A percentile compares a stretch with the other conserved stretches of the same genome.
These are phyloP conservation scores for Parafenestella ontariensis DNA, from an alignment of 2,329 filamentous ascomycete species.

Conservation along the genomic window DNA sequence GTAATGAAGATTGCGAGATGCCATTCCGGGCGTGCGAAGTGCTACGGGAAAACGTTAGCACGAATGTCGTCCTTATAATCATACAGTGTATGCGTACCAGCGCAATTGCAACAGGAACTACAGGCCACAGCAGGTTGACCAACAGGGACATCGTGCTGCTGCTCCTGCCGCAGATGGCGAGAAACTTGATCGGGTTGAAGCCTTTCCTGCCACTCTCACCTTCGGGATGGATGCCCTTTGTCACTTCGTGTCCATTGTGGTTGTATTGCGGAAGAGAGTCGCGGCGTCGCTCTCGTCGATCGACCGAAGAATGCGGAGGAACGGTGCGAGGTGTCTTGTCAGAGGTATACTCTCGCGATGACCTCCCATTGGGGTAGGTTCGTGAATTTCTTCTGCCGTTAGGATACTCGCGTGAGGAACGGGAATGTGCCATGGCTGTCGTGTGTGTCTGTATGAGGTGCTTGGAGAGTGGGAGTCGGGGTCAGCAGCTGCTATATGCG, in stretches of 20 bases:
- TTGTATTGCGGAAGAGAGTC: conserved; percentile 48
- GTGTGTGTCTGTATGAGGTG: neutral
- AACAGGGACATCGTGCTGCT: conserved; percentile 68
- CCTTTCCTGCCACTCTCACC: conserved; percentile 75
- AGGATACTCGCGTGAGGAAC: conserved; percentile 23
- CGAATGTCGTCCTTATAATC: neutral
- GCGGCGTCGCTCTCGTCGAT: conserved; percentile 16
- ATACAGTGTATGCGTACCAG: conserved; percentile 53
- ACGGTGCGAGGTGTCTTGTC: conserved; percentile 31
- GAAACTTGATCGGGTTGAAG: conserved; percentile 68
- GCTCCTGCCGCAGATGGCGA: conserved; percentile 69
- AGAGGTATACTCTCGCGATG: conserved; percentile 28
- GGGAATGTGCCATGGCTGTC: conserved; percentile 25
- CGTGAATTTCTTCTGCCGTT: conserved; percentile 14
- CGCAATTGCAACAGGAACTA: conserved; percentile 75
- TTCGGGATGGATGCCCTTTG: conserved; percentile 53
- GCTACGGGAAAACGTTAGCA: conserved; percentile 31
- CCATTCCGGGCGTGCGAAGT: conserved; percentile 62
- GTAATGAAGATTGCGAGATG: conserved; percentile 72
- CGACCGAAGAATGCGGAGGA: conserved; percentile 14
- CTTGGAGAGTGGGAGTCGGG: conserved; percentile 1
- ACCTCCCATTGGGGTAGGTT: conserved; percentile 7
- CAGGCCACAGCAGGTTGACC: conserved; percentile 77
- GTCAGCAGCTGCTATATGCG: conserved; percentile 3
- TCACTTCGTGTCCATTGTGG: conserved; percentile 54